phyloP scores from a whole-genome alignment of 768 basidiomycete genomes.

The Suillus spraguei region DNA sequence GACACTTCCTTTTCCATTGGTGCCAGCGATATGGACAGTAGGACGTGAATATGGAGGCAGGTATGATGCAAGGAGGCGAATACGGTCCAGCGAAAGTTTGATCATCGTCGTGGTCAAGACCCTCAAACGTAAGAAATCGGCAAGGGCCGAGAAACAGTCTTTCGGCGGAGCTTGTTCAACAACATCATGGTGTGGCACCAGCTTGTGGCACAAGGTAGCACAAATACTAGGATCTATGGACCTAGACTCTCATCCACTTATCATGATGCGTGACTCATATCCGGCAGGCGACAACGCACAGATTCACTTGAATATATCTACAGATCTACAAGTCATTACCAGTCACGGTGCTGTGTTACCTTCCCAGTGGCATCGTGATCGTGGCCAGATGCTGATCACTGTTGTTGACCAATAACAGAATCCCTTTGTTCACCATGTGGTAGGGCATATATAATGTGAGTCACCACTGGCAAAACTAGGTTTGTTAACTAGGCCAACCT shows the following conservation, averaged over 20 bases:
- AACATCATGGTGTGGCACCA: no score
- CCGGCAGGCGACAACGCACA: no score
- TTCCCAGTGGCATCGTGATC: no score
- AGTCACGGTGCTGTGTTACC: no score
- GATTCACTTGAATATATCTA: no score
- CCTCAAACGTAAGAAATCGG: neutral
- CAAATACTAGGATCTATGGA: neutral
- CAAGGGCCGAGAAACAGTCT: neutral
- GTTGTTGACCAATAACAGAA: neutral
- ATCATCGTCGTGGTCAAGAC: constrained; percentile 66
- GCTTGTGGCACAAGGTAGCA: neutral
- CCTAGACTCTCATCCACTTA: neutral
- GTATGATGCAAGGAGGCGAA: constrained; percentile 50
- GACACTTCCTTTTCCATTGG: constrained; percentile 97
- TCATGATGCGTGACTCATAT: no score
- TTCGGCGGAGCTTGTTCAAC: no score
- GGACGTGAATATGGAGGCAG: constrained; percentile 73
- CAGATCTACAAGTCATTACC: no score
- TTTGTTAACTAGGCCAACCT: neutral
- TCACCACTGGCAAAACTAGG: neutral
- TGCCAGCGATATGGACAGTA: constrained; percentile 90
- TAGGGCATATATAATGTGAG: neutral
- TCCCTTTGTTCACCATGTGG: neutral
- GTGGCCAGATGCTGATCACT: neutral
- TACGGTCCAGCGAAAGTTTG: constrained; percentile 65